Conservation (phyloP, 495 filamentous ascomycete species). For the Aspergillus sparsus region DNA sequence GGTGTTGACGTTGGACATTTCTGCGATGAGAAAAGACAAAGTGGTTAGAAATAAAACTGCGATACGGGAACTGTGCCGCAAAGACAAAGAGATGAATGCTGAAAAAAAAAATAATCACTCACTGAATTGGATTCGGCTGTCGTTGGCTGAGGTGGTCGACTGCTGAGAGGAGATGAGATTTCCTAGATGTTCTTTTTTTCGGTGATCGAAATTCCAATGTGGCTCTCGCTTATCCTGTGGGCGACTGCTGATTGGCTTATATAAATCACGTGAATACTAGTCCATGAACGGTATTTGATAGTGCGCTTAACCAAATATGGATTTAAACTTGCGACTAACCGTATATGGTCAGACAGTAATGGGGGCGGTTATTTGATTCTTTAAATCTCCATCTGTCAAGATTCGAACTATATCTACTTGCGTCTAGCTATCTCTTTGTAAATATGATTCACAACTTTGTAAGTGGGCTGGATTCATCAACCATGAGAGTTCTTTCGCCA, state of each 20-base stretch:
- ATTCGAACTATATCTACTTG: too few relatives aligned
- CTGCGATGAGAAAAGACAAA: slow-evolving; percentile 34
- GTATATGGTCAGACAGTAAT: too few relatives aligned
- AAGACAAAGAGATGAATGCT: neutral
- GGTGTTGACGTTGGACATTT: slow-evolving; percentile 69
- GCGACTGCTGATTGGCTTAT: slow-evolving; percentile 28
- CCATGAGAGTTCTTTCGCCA: too few relatives aligned
- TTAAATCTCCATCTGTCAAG: too few relatives aligned
- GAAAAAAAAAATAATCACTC: slow-evolving; percentile 26
- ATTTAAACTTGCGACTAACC: too few relatives aligned
- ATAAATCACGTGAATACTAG: slow-evolving; percentile 15
- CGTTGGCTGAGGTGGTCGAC: slow-evolving; percentile 48
- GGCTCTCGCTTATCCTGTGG: slow-evolving; percentile 47
- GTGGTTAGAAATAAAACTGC: slow-evolving; percentile 24
- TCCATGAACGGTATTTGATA: too few relatives aligned
- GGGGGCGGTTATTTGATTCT: too few relatives aligned
- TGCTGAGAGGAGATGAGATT: slow-evolving; percentile 30
- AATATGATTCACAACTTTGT: too few relatives aligned
- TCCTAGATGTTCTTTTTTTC: slow-evolving; percentile 35
- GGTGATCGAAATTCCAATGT: slow-evolving; percentile 43
- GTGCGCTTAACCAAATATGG: too few relatives aligned
- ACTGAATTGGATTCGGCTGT: slow-evolving; percentile 49
- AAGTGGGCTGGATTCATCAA: too few relatives aligned
- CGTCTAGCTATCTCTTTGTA: too few relatives aligned
- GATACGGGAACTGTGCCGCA: neutral